These are phyloP conservation scores for Ophiostoma australiae DNA, from an alignment of 2,329 filamentous ascomycete genomes.

Conservation along the genomic window DNA sequence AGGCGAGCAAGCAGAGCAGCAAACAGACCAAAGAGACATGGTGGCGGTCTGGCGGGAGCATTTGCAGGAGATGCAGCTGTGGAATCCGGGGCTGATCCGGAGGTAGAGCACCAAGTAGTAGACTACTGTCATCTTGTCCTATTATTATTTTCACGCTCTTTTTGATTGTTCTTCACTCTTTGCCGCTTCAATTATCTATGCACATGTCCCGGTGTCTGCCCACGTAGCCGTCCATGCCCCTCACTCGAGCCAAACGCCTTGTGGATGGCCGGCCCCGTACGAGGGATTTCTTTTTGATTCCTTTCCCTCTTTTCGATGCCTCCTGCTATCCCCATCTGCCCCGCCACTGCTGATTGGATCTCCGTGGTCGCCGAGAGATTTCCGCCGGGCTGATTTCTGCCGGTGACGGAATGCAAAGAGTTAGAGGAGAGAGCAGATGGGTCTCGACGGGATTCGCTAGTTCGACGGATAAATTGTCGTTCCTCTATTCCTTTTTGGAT, in stretches of 20 bases:
- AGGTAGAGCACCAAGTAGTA: neutral
- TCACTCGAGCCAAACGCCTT: neutral
- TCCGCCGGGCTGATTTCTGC: neutral
- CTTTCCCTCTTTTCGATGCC: neutral
- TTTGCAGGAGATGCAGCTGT: conserved; percentile 25
- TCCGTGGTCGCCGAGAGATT: conserved; percentile 8
- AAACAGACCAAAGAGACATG: neutral
- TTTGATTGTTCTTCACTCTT: neutral
- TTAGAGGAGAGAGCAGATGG: neutral
- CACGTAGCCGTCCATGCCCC: conserved; percentile 1
- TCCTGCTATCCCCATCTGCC: neutral
- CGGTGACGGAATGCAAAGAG: neutral
- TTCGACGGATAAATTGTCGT: neutral
- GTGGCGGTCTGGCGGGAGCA: conserved; percentile 27
- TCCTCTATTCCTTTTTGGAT: too few species aligned
- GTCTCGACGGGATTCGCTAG: neutral
- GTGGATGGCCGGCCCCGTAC: conserved; percentile 4
- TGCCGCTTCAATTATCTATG: neutral
- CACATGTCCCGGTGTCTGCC: neutral
- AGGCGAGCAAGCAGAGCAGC: neutral
- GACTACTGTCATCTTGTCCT: neutral
- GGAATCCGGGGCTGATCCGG: conserved; percentile 27
- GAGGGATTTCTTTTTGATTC: neutral
- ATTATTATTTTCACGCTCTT: too few species aligned
- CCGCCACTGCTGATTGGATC: neutral